These are phyloP conservation scores for Geranium brycei DNA, from an alignment of 345 rosid genomes.

Conservation along the genomic window DNA sequence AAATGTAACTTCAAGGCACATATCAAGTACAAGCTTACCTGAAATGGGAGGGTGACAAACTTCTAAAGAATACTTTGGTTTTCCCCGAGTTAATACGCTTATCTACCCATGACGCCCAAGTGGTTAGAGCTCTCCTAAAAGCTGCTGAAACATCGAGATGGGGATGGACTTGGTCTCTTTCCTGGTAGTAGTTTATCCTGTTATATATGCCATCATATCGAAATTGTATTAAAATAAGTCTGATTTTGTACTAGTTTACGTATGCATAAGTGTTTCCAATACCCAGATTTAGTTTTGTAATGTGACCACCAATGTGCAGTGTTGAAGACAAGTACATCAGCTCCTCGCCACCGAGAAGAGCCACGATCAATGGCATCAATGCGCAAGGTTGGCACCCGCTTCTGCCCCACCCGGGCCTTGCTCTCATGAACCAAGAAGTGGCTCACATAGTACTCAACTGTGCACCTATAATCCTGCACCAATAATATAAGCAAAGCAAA, in stretches of 20 bases:
- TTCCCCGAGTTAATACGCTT: constrained; percentile 43
- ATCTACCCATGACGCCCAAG: constrained; percentile 93
- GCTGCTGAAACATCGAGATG: constrained; percentile 60
- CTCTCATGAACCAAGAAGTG: constrained; percentile 87
- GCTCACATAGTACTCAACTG: constrained; percentile 68
- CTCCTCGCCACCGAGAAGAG: constrained; percentile 88
- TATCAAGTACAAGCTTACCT: constrained; percentile 30
- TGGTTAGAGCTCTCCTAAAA: constrained; percentile 59
- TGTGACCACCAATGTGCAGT: constrained; percentile 99
- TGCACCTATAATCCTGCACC: constrained; percentile 69
- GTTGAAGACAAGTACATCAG: constrained; percentile 78
- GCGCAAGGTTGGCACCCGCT: constrained; percentile 57
- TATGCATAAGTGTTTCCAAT: background rate
- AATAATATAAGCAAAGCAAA: background rate
- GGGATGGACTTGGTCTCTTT: constrained; percentile 56
- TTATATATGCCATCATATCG: constrained; percentile 1
- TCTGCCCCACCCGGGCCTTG: constrained; percentile 60
- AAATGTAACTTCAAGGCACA: background rate
- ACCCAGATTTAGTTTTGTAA: constrained; percentile 91
- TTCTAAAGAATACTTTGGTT: constrained; percentile 75
- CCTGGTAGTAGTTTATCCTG: constrained; percentile 91
- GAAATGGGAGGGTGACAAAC: constrained; percentile 78
- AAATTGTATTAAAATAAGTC: too few relatives aligned
- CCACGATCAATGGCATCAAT: constrained; percentile 79
- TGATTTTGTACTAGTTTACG: too few relatives aligned